Evolutionary conservation across 495 filamentous ascomycete species (phyloP), one percentile per base, ranked within the genome.

Genomic region (Pyronema omphalodes): DNA sequence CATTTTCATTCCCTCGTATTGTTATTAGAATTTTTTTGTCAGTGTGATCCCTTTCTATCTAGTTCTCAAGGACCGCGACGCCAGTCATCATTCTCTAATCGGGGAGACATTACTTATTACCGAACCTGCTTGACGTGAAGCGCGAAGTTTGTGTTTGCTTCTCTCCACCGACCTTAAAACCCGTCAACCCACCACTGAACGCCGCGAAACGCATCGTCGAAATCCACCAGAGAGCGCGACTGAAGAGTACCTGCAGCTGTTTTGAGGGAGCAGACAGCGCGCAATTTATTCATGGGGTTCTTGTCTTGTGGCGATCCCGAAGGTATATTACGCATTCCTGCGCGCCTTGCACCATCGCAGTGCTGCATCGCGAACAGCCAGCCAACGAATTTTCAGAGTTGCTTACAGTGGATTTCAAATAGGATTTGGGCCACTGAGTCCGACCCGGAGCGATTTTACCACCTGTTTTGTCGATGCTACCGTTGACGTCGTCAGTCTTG

Each of bases 381-480:
- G n/a, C 23, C 14, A 12, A 29, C 18, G 40, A 17, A 17, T 29
- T 29, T 29, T 29, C 23, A 5, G 23, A 5, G 45, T 11, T 34
- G 18, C 29, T 54, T 19, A 54, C 43, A 52, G 50, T 53, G 33
- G 11, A 34, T 44, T 34, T 39, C 11, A 56, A 34, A 41, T 57
- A 66, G 93, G 93, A 64, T 99, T 91, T 91, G 93, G 93, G 9
- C 93, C 93, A 14, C 54, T 99, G 60, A 91, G 86, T 67, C 77
- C 78, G 15, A 73, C 76, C 53, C 71, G 88, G 57, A 93, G 83
- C 67, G 88, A 96, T 67, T 84, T 99, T 67, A 95, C 93, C 37
- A 88, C 93, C 54, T 99, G 93, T 69, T 96, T 95, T 66, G 74
- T 94, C 48, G 93, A 96, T 66, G 74, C 88, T 8, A 84, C 81